Evolutionary conservation across 1,284 basidiomycete species (phyloP), one percentile per base, ranked within the genome.

Genomic region (Moesziomyces antarcticus): DNA sequence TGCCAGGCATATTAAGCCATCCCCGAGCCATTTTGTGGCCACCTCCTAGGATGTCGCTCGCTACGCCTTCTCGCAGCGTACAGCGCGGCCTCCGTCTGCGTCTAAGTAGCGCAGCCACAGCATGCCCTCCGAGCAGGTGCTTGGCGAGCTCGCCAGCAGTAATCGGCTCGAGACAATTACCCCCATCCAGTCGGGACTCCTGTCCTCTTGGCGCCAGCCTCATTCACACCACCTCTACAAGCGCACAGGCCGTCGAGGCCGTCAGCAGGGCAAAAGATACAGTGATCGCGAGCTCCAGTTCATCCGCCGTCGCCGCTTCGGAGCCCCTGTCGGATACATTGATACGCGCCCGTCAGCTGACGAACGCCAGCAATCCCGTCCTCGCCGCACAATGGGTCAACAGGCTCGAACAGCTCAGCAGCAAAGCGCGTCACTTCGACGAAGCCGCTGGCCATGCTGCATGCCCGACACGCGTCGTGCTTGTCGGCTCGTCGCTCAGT

Each of bases 401-500:
- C 18, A 43, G 66, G 24, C 49, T 63, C 13, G 52, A 63, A 3
- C 43, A 35, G 7, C 60, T 69, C 33, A 22, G 20, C 9, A 47
- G 56, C 11, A 69, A 69, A 22, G 56, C 41, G 3, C 55, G 49
- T 18, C 16, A 5, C 1, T 14, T 46, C 18, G 49, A 52, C 2
- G 8, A 21, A 9, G 45, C 40, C 11, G 30, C 37, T 14, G 30
- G 16, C 10, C 42, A 35, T 30, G 41, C 11, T n/a, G 24, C 21
- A 20, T 5, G 35, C 9, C 41, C 41, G 18, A 65, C 48, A 18
- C 61, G 62, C 20, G 50, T 73, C 22, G n/a, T 58, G 1, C 16
- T 73, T 20, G 50, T 61, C 13, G 71, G 71, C 22, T 69, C 65
- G 6, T 65, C 61, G 10, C 52, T 62, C 40, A 73, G 71, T 35